Conservation (phyloP, 495 filamentous ascomycete species). For the Daldinia decipiens region DNA sequence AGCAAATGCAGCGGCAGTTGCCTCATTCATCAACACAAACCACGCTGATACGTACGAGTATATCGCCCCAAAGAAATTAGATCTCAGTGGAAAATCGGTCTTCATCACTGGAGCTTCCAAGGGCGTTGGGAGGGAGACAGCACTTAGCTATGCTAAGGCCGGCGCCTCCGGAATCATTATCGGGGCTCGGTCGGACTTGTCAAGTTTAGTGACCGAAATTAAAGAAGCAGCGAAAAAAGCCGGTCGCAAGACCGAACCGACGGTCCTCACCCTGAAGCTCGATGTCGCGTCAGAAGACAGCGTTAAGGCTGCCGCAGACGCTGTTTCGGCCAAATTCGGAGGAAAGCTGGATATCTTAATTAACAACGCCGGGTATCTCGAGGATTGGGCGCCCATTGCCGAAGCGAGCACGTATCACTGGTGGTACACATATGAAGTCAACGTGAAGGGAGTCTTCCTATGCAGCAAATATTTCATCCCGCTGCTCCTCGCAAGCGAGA, state of each 20-base stretch:
- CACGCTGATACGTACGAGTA: constrained; percentile 54
- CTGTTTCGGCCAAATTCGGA: constrained; percentile 45
- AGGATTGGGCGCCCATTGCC: constrained; percentile 46
- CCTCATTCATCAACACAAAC: constrained; percentile 35
- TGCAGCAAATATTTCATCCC: constrained; percentile 56
- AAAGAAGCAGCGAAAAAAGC: constrained; percentile 48
- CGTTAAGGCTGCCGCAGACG: constrained; percentile 50
- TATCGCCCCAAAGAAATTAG: constrained; percentile 48
- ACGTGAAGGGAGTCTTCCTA: constrained; percentile 57
- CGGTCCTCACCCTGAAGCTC: constrained; percentile 53
- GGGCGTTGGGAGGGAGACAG: constrained; percentile 64
- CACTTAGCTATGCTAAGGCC: constrained; percentile 57
- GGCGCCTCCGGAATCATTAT: constrained; percentile 56
- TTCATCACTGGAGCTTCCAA: constrained; percentile 67
- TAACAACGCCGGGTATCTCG: constrained; percentile 57
- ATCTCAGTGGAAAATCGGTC: constrained; percentile 63
- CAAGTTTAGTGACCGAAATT: constrained; percentile 47
- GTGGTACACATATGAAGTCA: constrained; percentile 57
- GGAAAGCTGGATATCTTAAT: constrained; percentile 56
- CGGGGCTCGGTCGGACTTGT: constrained; percentile 55
- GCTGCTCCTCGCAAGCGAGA: constrained; percentile 50
- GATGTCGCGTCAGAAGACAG: constrained; percentile 56
- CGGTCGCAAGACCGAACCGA: constrained; percentile 48
- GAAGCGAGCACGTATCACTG: constrained; percentile 51
- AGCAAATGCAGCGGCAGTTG: constrained; percentile 22